Base-by-base conservation (phyloP, 441 rosid species). In the Corymbia calophylla region DNA sequence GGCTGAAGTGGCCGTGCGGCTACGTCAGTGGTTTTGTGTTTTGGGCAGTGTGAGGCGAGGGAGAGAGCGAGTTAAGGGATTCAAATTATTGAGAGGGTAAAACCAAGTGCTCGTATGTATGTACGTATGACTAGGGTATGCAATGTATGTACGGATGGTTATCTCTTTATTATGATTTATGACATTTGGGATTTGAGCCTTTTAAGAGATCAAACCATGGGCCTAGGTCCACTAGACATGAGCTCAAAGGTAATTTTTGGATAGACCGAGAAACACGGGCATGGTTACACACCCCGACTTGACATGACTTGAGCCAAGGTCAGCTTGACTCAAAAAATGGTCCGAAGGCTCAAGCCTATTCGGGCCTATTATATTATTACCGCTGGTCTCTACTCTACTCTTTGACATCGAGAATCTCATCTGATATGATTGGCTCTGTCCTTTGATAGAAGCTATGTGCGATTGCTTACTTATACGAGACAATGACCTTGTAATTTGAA, bases 291-390 rank as follows among this genome's bases (percentile, higher is more conserved):
- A 12, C 4, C 47, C 25, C 4, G 2, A 5, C 4, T 18, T 23
- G 27, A 68, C 32, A 68, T 7, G 47, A 68, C 47, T 18, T 1
- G 7, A 32, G 4, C 8, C 5, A 35, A 18, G 48, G 25, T 32
- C 2, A 0, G 4, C 81, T 70, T 8, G 1, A 70, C 7, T 70
- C 15, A 1, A 5, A 35, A 70, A 70, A 19, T 0, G 12, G 8
- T 9, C 0, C 1, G 4, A 19, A 73, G 7, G 48, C 14, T 35
- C 15, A 32, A 19, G 8, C 81, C 2, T 2, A 2, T 70, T 32
- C 14, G 4, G 5, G 27, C 15, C 27, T 10, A 18, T 32, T 5
- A 70, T 9, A 70, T 70, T 70, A 35, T 70, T 11, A 32, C 1
- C 14, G 4, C 23, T 4, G 10, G 11, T 25, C n/a, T 25, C 13